phyloP scores from a whole-genome alignment of 805 yeast species.

The Wickerhamiella hasegawae region DNA sequence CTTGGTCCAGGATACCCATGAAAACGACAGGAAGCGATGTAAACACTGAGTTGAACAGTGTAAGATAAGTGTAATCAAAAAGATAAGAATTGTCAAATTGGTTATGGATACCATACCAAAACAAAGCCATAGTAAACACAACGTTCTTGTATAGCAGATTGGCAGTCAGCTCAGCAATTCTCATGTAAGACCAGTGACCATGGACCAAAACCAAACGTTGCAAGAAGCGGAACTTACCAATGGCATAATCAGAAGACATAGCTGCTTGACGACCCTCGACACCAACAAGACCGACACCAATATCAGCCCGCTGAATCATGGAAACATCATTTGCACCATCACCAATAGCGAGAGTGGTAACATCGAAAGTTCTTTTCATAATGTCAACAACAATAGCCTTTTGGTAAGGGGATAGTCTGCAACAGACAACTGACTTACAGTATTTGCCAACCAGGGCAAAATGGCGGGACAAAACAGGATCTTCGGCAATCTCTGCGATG shows the following conservation, averaged over 20 bases:
- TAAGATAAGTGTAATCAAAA: constrained; percentile 62
- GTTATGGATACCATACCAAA: constrained; percentile 60
- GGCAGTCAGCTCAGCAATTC: constrained; percentile 65
- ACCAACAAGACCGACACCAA: constrained; percentile 78
- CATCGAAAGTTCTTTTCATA: constrained; percentile 49
- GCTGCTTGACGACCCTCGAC: constrained; percentile 80
- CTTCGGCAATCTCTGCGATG: constrained; percentile 19
- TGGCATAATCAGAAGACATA: constrained; percentile 71
- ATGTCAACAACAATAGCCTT: constrained; percentile 59
- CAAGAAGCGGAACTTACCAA: constrained; percentile 62
- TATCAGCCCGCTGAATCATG: constrained; percentile 74
- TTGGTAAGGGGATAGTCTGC: constrained; percentile 77
- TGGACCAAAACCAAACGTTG: constrained; percentile 53
- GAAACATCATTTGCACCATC: constrained; percentile 83
- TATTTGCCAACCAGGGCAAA: constrained; percentile 60
- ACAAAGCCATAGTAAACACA: constrained; percentile 53
- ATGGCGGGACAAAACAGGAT: constrained; percentile 13
- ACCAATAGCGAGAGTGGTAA: constrained; percentile 70
- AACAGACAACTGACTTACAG: constrained; percentile 63
- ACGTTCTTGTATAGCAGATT: constrained; percentile 66
- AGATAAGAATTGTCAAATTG: constrained; percentile 62
- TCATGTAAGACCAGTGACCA: constrained; percentile 67
- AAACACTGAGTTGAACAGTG: constrained; percentile 66
- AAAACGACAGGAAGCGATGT: constrained; percentile 66
- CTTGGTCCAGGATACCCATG: constrained; percentile 61